Base-by-base conservation (phyloP, 768 basidiomycete genomes). In the Rhodotorula sphaerocarpa region DNA sequence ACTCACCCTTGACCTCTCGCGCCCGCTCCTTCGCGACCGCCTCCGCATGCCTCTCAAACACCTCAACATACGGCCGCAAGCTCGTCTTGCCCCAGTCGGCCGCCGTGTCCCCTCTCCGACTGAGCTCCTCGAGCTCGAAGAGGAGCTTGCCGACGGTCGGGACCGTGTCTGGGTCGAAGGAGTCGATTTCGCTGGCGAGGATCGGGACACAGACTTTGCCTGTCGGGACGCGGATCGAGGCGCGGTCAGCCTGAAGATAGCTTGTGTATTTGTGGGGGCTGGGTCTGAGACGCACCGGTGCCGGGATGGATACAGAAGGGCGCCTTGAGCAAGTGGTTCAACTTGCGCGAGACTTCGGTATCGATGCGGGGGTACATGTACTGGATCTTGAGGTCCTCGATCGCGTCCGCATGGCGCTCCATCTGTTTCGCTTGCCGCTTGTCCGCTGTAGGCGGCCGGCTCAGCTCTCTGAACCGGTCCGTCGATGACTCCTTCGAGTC, bases 281-380 rank as follows among this genome's bases (percentile, higher is more conserved):
- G 6, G 25, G 30, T 23, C 7, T 10, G 14, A 2, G 10, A 68
- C 76, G 66, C 23, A 78, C 77, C 77, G 3, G 95, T 99, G 67
- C 88, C 88, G 0, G 95, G 95, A 75, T 99, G 95, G 0, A 97
- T 79, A 73, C 92, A 95, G 76, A 99, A 99, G 0, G 95, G 95
- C 27, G 90, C 86, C 76, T 99, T 99, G 57, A 99, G 82, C 78
- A 99, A 80, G 79, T 99, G 95, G 77, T 99, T 97, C 53, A 91
- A 82, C 73, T 92, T 89, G 73, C 97, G 93, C 5, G 91, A 92
- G 33, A 99, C 95, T 75, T 99, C 95, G 20, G 88, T 87, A 75
- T 99, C 95, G 57, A 99, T 82, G 18, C 95, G 84, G 2, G 93
- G 93, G 75, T 97, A 99, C 0, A 88, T 93, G 75, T 95, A 96